A percentile compares a stretch with the other conserved stretches of the same genome.
Evolutionary conservation across 768 basidiomycete genomes (phyloP).

Genomic region (Lentinula aciculospora): DNA sequence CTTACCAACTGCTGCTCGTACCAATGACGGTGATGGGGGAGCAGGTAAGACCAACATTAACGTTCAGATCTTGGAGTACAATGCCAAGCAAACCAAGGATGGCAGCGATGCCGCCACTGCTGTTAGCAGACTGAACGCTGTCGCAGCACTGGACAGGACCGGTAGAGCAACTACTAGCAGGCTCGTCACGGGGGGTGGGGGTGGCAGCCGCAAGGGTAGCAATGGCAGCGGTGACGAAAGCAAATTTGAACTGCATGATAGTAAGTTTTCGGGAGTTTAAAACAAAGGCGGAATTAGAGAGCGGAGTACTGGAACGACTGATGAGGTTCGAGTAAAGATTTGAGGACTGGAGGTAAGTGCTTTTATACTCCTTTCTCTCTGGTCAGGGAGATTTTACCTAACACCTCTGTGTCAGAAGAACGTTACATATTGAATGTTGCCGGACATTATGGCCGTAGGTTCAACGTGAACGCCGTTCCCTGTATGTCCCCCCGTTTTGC

Average conservation of each 20-base stretch:
- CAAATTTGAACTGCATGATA: slow-evolving; percentile 1
- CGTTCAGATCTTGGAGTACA: slow-evolving; percentile 6
- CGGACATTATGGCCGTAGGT: too few relatives aligned
- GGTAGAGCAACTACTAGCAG: background rate
- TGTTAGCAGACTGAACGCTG: background rate
- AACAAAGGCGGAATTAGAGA: background rate
- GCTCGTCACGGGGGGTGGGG: background rate
- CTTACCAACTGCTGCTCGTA: background rate
- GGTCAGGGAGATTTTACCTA: background rate
- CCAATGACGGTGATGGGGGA: slow-evolving; percentile 10
- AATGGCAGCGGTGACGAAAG: background rate
- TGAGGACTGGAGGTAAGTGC: background rate
- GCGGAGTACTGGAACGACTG: background rate
- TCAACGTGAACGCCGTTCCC: too few relatives aligned
- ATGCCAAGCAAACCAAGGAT: slow-evolving; percentile 6
- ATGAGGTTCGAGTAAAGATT: background rate
- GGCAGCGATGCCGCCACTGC: background rate
- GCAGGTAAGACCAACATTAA: slow-evolving; percentile 7
- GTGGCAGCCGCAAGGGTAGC: slow-evolving; percentile 4
- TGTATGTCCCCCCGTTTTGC: too few relatives aligned
- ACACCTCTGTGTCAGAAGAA: too few relatives aligned
- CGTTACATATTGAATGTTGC: too few relatives aligned
- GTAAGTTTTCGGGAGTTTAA: background rate
- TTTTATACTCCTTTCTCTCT: background rate
- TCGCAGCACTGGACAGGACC: slow-evolving; percentile 7